Evolutionary conservation across 257 asterid genomes (phyloP).

Genomic region (Solanum acaule): DNA sequence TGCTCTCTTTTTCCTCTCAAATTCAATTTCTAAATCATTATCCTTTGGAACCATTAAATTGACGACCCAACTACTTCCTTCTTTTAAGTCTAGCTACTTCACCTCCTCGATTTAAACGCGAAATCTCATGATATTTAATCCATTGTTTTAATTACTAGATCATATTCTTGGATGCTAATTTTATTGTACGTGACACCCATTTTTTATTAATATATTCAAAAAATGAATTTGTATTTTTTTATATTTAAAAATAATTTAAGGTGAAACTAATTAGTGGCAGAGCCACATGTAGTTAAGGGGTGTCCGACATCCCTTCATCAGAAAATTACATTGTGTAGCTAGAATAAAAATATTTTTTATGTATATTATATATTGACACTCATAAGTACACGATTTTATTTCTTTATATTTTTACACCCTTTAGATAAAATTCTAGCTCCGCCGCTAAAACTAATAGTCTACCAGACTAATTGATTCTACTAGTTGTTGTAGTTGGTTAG

Average conservation of each 20-base stretch:
- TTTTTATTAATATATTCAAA: too few relatives aligned
- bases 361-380: too few relatives aligned
- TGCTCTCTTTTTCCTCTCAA: background rate
- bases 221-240: too few relatives aligned
- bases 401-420: too few relatives aligned
- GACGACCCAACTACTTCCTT: background rate
- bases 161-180: background rate
- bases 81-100: background rate
- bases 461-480: background rate
- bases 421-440: too few relatives aligned
- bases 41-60: background rate
- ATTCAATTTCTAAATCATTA: background rate
- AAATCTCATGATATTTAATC: background rate
- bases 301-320: too few relatives aligned
- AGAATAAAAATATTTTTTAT: too few relatives aligned
- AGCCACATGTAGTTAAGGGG: too few relatives aligned
- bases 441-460: background rate
- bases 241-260: background rate
- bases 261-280: too few relatives aligned
- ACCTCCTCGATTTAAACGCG: too few relatives aligned
- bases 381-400: too few relatives aligned
- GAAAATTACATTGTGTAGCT: too few relatives aligned
- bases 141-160: background rate
- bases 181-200: background rate
- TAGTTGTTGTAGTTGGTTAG: background rate